phyloP scores from a whole-genome alignment of 331 rosid genomes.

The Saraca asoca region DNA sequence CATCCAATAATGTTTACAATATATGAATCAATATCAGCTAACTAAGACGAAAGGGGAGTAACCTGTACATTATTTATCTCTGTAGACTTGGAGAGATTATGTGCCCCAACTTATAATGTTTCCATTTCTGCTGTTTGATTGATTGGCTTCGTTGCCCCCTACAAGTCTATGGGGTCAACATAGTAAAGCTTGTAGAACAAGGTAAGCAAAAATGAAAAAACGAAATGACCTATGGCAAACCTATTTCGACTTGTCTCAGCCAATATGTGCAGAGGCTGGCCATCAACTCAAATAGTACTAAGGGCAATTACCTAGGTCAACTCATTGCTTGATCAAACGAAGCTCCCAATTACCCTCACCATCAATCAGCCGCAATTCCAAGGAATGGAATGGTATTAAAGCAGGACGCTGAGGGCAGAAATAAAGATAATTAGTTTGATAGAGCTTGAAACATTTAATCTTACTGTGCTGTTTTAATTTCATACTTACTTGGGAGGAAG shows the following conservation, averaged over 20 bases:
- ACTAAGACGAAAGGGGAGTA: constrained; percentile 23
- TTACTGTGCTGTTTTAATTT: background rate
- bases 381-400: constrained; percentile 79
- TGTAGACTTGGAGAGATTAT: constrained; percentile 26
- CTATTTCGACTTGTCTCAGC: constrained; percentile 24
- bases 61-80: constrained; percentile 43
- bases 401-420: constrained; percentile 81
- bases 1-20: constrained; percentile 42
- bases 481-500: constrained; percentile 88
- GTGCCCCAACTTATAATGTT: constrained; percentile 30
- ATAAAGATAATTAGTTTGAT: constrained; percentile 32
- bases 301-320: constrained; percentile 22
- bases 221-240: constrained; percentile 28
- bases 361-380: constrained; percentile 85
- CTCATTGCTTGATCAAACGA: constrained; percentile 72
- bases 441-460: background rate
- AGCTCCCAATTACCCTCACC: constrained; percentile 99
- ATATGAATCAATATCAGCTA: constrained; percentile 44
- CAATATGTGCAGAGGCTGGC: constrained; percentile 30
- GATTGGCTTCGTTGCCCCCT: constrained; percentile 27
- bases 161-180: constrained; percentile 22
- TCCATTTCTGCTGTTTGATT: constrained; percentile 19
- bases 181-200: constrained; percentile 20
- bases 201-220: constrained; percentile 25
- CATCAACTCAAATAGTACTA: constrained; percentile 27